A percentile compares a stretch with the other conserved stretches of the same genome.
phyloP scores from a whole-genome alignment of 2,329 filamentous ascomycete species.

The Neonectria sp. region DNA sequence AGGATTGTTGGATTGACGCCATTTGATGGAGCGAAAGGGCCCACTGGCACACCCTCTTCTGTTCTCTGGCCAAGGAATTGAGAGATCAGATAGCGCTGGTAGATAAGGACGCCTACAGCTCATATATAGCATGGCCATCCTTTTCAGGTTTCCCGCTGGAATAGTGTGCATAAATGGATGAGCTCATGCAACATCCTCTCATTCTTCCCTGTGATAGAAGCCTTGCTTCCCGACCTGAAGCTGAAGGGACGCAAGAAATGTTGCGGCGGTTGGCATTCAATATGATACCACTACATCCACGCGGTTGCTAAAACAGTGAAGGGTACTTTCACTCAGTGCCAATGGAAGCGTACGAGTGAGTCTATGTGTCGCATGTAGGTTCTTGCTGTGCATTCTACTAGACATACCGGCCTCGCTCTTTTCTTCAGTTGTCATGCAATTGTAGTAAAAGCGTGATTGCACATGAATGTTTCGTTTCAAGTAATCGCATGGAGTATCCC shows the following conservation, averaged over 20 bases:
- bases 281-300: not conserved
- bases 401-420: not conserved
- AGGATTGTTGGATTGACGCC: not conserved
- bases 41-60: not conserved
- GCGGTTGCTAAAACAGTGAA: conserved; percentile 9
- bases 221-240: not conserved
- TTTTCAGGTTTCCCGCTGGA: too few relatives aligned
- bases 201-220: not conserved
- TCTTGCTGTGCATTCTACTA: not conserved
- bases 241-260: not conserved
- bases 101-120: not conserved
- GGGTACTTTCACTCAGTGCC: conserved; percentile 2
- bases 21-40: not conserved
- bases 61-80: conserved; percentile 70
- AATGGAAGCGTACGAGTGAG: not conserved
- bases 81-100: not conserved
- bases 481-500: not conserved
- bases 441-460: not conserved
- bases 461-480: not conserved
- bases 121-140: not conserved
- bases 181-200: not conserved
- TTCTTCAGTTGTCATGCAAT: not conserved
- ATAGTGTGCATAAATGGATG: not conserved
- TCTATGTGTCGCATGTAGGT: not conserved
- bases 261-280: not conserved